These are phyloP conservation scores for Yarrowia osloensis DNA, from an alignment of 805 yeast species.

Conservation along the genomic window DNA sequence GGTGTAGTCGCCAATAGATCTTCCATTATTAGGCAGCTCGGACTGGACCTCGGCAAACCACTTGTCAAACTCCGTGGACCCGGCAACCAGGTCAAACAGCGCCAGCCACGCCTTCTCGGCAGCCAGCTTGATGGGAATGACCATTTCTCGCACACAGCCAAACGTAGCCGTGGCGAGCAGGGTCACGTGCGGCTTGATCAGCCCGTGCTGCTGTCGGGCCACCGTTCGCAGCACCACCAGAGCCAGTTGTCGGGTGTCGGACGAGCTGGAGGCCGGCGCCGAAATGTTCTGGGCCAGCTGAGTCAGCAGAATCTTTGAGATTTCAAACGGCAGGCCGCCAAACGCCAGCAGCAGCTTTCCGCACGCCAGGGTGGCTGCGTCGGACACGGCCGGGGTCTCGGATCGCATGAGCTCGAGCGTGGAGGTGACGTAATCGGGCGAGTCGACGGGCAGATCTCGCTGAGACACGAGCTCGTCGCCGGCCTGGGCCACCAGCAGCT, in stretches of 20 bases:
- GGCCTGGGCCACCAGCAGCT: slow-evolving; percentile 35
- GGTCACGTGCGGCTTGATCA: slow-evolving; percentile 57
- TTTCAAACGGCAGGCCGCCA: slow-evolving; percentile 45
- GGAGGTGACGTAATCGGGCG: slow-evolving; percentile 5
- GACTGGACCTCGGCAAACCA: slow-evolving; percentile 57
- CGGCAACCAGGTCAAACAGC: slow-evolving; percentile 71
- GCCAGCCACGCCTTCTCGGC: slow-evolving; percentile 88
- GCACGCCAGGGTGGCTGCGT: slow-evolving; percentile 73
- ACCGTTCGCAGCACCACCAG: slow-evolving; percentile 75
- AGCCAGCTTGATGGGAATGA: slow-evolving; percentile 89
- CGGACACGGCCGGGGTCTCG: slow-evolving; percentile 57
- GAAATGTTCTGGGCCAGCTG: slow-evolving; percentile 54
- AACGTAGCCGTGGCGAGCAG: slow-evolving; percentile 71
- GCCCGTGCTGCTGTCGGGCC: slow-evolving; percentile 58
- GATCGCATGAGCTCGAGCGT: slow-evolving; percentile 50
- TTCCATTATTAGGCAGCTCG: slow-evolving; percentile 40
- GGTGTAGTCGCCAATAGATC: slow-evolving; percentile 86
- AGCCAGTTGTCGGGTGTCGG: slow-evolving; percentile 78
- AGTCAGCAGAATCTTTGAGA: slow-evolving; percentile 48
- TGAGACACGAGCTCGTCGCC: neutral
- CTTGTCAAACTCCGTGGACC: slow-evolving; percentile 54
- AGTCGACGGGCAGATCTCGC: slow-evolving; percentile 2
- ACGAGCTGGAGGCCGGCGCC: slow-evolving; percentile 61
- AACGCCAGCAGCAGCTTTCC: slow-evolving; percentile 72
- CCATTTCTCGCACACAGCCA: slow-evolving; percentile 78